These are phyloP conservation scores for Claviceps sp. DNA, from an alignment of 2,329 filamentous ascomycete species.

Conservation along the genomic window DNA sequence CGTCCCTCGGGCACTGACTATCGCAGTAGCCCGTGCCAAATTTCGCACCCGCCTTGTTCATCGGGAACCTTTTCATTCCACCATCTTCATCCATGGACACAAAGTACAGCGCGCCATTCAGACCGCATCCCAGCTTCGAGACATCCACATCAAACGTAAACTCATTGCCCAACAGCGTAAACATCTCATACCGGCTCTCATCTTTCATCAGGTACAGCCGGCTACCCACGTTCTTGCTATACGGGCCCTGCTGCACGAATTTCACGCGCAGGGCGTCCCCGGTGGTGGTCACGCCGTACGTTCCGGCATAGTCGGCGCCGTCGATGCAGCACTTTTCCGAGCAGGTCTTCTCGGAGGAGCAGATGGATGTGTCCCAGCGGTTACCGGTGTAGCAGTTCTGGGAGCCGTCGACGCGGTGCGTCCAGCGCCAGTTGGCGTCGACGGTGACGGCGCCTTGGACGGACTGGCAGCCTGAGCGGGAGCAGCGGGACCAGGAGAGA, in stretches of 20 bases:
- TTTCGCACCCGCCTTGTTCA: conserved; percentile 40
- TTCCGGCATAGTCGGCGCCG: background rate
- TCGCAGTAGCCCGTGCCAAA: conserved; percentile 47
- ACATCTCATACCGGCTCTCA: background rate
- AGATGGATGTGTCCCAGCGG: background rate
- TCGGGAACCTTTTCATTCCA: conserved; percentile 33
- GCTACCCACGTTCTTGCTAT: background rate
- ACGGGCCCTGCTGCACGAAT: background rate
- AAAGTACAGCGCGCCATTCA: conserved; percentile 61
- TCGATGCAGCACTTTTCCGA: background rate
- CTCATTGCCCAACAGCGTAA: background rate
- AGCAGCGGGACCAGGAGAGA: conserved; percentile 41
- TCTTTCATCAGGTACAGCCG: background rate
- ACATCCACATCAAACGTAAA: conserved; percentile 26
- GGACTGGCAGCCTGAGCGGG: conserved; percentile 34
- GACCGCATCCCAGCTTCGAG: conserved; percentile 52
- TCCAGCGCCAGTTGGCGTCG: conserved; percentile 2
- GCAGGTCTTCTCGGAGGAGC: background rate
- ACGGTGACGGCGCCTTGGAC: conserved; percentile 38
- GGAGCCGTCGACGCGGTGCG: background rate
- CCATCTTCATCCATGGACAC: conserved; percentile 47
- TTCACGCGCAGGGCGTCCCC: background rate
- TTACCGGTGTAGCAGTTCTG: background rate
- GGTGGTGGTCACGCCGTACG: background rate
- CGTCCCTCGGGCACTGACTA: conserved; percentile 37